phyloP scores from a whole-genome alignment of 2,329 filamentous ascomycete genomes.

The Graphilbum sp. region DNA sequence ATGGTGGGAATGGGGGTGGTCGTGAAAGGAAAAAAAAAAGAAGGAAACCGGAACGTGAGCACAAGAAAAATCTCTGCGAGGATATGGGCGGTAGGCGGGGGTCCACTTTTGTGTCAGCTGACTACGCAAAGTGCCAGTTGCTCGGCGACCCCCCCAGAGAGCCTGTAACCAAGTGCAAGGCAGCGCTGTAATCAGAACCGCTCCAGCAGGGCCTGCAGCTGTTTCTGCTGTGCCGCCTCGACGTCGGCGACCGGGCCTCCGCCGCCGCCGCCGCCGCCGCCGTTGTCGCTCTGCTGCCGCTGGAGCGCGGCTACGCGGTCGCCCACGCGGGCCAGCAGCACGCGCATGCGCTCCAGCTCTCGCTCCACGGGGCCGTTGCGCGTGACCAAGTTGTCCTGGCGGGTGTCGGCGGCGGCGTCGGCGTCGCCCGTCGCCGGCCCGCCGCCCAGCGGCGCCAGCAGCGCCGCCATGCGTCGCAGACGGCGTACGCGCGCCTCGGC shows the following conservation, averaged over 20 bases:
- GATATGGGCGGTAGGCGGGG: not conserved
- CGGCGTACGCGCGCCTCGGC: slow-evolving; percentile 21
- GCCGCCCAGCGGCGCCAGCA: slow-evolving; percentile 30
- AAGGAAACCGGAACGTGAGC: not conserved
- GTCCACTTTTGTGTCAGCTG: not conserved
- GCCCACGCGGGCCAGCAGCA: slow-evolving; percentile 43
- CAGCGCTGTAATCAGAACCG: no score
- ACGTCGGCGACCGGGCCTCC: slow-evolving; percentile 17
- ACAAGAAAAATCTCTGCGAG: not conserved
- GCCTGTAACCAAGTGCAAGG: no score
- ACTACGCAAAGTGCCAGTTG: no score
- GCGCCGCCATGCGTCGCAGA: slow-evolving; percentile 30
- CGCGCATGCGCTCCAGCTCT: slow-evolving; percentile 50
- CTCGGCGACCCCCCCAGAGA: no score
- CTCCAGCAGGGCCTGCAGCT: slow-evolving; percentile 25
- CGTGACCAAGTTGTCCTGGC: slow-evolving; percentile 53
- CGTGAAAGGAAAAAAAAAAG: not conserved
- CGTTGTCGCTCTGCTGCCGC: not conserved
- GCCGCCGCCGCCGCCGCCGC: not conserved
- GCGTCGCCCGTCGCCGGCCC: slow-evolving; percentile 1
- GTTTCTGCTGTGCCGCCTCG: slow-evolving; percentile 22
- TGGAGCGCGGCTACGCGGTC: slow-evolving; percentile 28
- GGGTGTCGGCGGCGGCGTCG: slow-evolving; percentile 33
- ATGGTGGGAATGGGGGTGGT: not conserved
- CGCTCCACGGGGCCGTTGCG: slow-evolving; percentile 46